Evolutionary conservation across 2,329 filamentous ascomycete genomes (phyloP).

Genomic region (Atkinsonella texensis): DNA sequence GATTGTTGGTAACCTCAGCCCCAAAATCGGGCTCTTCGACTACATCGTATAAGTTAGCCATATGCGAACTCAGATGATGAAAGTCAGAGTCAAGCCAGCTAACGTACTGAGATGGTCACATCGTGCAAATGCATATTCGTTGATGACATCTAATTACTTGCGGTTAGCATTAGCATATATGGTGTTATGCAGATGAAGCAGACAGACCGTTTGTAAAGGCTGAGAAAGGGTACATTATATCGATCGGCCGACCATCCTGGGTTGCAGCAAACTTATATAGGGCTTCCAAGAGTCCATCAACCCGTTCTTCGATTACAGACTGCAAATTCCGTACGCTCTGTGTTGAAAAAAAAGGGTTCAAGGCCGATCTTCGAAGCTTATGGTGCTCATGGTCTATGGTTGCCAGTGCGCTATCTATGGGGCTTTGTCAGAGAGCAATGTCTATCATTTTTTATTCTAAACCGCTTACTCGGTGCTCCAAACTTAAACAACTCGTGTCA

Average conservation of each 20-base stretch:
- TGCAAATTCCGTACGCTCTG: constrained; percentile 26
- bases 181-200: constrained; percentile 2
- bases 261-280: constrained; percentile 17
- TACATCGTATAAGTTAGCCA: constrained; percentile 6
- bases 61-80: not conserved
- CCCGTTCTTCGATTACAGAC: constrained; percentile 24
- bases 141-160: constrained; percentile 23
- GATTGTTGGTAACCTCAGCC: constrained; percentile 21
- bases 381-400: constrained; percentile 24
- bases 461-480: constrained; percentile 20
- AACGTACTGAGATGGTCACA: constrained; percentile 19
- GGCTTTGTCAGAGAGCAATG: not conserved
- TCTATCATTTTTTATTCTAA: not conserved
- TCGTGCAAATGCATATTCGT: constrained; percentile 27
- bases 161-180: not conserved
- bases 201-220: constrained; percentile 26
- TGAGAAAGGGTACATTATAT: constrained; percentile 25
- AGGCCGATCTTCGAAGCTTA: constrained; percentile 20
- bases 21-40: constrained; percentile 24
- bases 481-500: constrained; percentile 12
- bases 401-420: constrained; percentile 21
- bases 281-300: constrained; percentile 20
- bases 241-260: constrained; percentile 16
- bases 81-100: not conserved
- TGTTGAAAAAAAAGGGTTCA: constrained; percentile 26